phyloP scores from a whole-genome alignment of 768 basidiomycete genomes.

The Trametes cingulata region DNA sequence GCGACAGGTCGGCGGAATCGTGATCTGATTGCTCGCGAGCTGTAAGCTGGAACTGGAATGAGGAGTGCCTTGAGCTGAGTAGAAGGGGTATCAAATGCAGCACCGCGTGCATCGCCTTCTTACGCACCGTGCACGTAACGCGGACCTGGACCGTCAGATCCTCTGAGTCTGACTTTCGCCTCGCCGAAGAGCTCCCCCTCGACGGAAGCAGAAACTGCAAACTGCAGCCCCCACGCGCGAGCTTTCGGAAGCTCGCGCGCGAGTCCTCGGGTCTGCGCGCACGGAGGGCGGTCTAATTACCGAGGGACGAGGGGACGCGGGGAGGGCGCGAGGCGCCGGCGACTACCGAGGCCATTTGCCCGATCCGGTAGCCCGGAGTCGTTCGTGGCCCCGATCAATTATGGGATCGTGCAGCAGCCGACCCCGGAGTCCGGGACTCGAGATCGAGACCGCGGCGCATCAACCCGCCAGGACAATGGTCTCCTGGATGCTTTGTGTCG shows the following conservation, averaged over 20 bases:
- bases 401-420: not conserved
- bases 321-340: not conserved
- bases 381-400: slow-evolving; percentile 7
- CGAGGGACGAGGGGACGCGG: slow-evolving; percentile 4
- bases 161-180: too few relatives aligned
- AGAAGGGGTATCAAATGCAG: too few relatives aligned
- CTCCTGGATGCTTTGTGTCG: too few relatives aligned
- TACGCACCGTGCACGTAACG: not conserved
- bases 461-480: too few relatives aligned
- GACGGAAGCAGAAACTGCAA: too few relatives aligned
- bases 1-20: not conserved
- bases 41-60: too few relatives aligned
- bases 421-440: slow-evolving; percentile 5
- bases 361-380: slow-evolving; percentile 2
- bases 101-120: not conserved
- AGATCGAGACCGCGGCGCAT: not conserved
- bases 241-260: too few relatives aligned
- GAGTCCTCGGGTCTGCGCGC: not conserved
- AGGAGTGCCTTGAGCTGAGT: too few relatives aligned
- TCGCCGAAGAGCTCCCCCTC: too few relatives aligned
- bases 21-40: slow-evolving; percentile 1
- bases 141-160: not conserved
- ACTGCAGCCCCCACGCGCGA: too few relatives aligned
- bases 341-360: not conserved
- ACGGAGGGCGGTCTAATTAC: slow-evolving; percentile 11